Conservation (phyloP, 1,139 yeast genomes). For the Debaryomycetaceae sp. region DNA sequence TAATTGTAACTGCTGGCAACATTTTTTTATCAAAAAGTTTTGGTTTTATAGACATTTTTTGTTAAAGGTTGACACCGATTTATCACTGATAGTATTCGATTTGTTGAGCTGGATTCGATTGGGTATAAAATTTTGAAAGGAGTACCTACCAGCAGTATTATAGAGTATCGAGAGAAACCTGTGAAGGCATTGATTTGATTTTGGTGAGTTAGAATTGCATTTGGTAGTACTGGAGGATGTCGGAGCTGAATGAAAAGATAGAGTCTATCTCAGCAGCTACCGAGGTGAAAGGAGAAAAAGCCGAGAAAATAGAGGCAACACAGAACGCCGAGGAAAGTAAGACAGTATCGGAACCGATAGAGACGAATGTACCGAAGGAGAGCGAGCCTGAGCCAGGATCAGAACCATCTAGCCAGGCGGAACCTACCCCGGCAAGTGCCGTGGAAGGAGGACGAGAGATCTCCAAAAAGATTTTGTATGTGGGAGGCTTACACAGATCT, state of each 20-base stretch:
- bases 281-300: not conserved
- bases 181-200: not conserved
- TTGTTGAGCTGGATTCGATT: not conserved
- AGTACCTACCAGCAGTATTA: not conserved
- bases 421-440: conserved; percentile 57
- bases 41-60: conserved; percentile 6
- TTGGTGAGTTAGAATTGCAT: not conserved
- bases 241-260: conserved; percentile 7
- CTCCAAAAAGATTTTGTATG: conserved; percentile 68
- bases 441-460: conserved; percentile 79
- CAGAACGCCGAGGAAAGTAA: not conserved
- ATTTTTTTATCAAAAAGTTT: conserved; percentile 5
- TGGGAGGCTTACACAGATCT: conserved; percentile 67
- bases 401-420: conserved; percentile 1
- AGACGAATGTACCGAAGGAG: conserved; percentile 1
- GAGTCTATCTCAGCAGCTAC: conserved; percentile 1
- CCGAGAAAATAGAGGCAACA: not conserved
- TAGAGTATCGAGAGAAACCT: not conserved
- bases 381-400: not conserved
- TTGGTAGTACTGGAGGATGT: conserved; percentile 3
- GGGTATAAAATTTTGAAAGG: not conserved
- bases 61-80: not conserved
- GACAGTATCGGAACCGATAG: conserved; percentile 3
- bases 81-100: not conserved
- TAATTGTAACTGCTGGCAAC: not conserved